Evolutionary conservation across 2,329 filamentous ascomycete species (phyloP).

Genomic region (Cladosporium sp.): DNA sequence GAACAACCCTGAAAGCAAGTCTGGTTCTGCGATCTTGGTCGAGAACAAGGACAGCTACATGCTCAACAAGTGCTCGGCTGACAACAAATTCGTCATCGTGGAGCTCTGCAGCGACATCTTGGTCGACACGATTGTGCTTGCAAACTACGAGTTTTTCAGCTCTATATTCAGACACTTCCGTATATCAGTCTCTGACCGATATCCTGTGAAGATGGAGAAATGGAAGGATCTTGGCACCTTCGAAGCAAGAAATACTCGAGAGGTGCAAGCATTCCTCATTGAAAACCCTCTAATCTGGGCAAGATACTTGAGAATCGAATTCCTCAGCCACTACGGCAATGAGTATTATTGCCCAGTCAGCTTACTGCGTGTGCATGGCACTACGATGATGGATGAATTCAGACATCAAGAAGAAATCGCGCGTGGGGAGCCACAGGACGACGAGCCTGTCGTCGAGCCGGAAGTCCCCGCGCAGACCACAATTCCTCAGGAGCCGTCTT

Average conservation of each 20-base stretch:
- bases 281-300: slow-evolving; percentile 94
- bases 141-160: slow-evolving; percentile 98
- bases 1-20: slow-evolving; percentile 78
- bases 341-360: slow-evolving; percentile 96
- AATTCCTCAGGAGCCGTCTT: not conserved
- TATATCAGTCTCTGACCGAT: slow-evolving; percentile 88
- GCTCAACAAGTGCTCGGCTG: slow-evolving; percentile 79
- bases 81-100: slow-evolving; percentile 90
- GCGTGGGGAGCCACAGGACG: slow-evolving; percentile 53
- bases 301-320: slow-evolving; percentile 85
- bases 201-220: slow-evolving; percentile 84
- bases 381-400: slow-evolving; percentile 88
- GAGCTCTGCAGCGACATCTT: slow-evolving; percentile 83
- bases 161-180: slow-evolving; percentile 90
- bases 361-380: slow-evolving; percentile 84
- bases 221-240: slow-evolving; percentile 87
- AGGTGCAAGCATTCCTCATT: slow-evolving; percentile 91
- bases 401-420: slow-evolving; percentile 73
- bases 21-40: slow-evolving; percentile 78
- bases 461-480: slow-evolving; percentile 7
- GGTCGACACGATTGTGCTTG: slow-evolving; percentile 92
- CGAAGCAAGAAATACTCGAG: slow-evolving; percentile 84
- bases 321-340: slow-evolving; percentile 87
- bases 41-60: slow-evolving; percentile 99
- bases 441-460: slow-evolving; percentile 48